Base-by-base conservation (phyloP, 1,139 yeast genomes). In the Geotrichum histeridarum region DNA sequence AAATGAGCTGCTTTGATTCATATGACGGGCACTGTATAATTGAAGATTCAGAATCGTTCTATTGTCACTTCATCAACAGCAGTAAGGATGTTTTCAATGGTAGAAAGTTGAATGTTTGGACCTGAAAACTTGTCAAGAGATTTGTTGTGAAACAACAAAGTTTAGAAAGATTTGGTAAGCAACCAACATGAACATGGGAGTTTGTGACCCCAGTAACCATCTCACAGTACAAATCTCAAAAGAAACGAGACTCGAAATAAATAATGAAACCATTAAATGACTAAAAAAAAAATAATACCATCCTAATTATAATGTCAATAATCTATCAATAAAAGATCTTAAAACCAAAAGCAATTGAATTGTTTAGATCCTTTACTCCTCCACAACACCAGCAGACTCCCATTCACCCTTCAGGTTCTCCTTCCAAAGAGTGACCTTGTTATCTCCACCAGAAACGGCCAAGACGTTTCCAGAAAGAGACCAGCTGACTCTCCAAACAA, bases 401-500 rank as follows among this genome's bases (percentile, higher is more conserved):
- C 99, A 93, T 66, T 84, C 84, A 52, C 98, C 98, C 66, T 84
- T 84, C 63, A 91, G 76, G 68, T 86, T 88, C 73, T 94, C 99
- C 74, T 90, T 91, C 98, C 98, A 94, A 70, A 93, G 79, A 44
- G 96, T 89, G 48, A 93, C 93, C 73, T 87, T 89, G 72, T 91
- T 91, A 70, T 93, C 98, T 53, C 98, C 98, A 41, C 98, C 96
- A 54, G 94, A 83, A 45, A 93, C 89, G 4, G 99, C 99, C 66
- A 93, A 80, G 46, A 94, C 85, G 69, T 93, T 93, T 53, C 99
- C 99, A 46, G 95, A 84, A 63, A 90, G 79, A 18, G 97, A 89
- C 99, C 99, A 93, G 62, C 95, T 86, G 55, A 95, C 95, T 71
- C 98, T 84, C 99, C 99, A 94, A 64, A 95, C 89, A 37, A 91